A percentile compares a stretch with the other conserved stretches of the same genome.
These are phyloP conservation scores for Xeromyces bisporus DNA, from an alignment of 495 filamentous ascomycete species.

Conservation along the genomic window DNA sequence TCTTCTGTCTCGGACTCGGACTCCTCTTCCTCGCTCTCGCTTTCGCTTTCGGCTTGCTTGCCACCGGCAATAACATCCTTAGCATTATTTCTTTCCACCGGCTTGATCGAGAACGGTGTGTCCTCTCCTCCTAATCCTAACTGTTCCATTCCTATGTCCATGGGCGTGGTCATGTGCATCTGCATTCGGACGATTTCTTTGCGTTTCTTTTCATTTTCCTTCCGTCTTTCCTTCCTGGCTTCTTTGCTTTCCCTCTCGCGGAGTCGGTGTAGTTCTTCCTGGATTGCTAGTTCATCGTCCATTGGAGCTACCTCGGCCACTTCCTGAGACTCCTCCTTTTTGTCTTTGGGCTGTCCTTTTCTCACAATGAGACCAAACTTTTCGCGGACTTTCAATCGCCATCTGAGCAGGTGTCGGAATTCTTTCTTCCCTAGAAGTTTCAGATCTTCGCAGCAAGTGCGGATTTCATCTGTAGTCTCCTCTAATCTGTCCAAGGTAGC, in stretches of 20 bases:
- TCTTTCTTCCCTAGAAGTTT: constrained; percentile 87
- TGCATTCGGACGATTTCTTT: constrained; percentile 88
- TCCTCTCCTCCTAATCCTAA: constrained; percentile 58
- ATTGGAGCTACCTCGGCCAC: constrained; percentile 69
- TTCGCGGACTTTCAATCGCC: constrained; percentile 80
- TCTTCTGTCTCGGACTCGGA: constrained; percentile 43
- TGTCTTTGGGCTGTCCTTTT: constrained; percentile 23
- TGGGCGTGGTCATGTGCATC: constrained; percentile 88
- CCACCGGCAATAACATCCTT: constrained; percentile 57
- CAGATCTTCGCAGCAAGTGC: constrained; percentile 70
- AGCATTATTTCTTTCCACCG: constrained; percentile 56
- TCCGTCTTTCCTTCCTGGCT: constrained; percentile 64
- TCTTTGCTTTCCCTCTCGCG: constrained; percentile 56
- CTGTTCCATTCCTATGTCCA: constrained; percentile 91
- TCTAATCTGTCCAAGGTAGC: constrained; percentile 72
- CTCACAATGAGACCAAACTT: constrained; percentile 77
- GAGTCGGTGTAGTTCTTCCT: constrained; percentile 67
- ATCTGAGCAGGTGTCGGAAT: constrained; percentile 81
- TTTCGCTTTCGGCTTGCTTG: constrained; percentile 46
- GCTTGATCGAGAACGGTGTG: constrained; percentile 67
- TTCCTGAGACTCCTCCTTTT: constrained; percentile 44
- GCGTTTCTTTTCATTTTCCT: constrained; percentile 76
- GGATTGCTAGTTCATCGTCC: constrained; percentile 84
- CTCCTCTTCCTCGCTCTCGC: constrained; percentile 41
- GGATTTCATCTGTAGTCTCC: constrained; percentile 84